Evolutionary conservation across 2,329 filamentous ascomycete genomes (phyloP).

Genomic region (Microsporum canis): DNA sequence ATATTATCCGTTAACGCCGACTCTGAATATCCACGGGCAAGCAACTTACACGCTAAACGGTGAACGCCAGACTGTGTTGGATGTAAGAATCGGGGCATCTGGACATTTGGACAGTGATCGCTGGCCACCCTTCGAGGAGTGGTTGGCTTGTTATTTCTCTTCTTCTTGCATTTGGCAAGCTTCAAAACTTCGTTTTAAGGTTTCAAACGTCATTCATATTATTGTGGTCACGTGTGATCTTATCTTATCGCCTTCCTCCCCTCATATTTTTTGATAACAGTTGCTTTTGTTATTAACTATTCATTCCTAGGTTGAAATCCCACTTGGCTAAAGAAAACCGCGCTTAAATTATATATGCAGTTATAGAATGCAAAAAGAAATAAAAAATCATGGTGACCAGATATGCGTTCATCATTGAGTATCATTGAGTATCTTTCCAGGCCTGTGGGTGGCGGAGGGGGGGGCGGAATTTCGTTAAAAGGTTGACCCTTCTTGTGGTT

Average conservation of each 20-base stretch:
- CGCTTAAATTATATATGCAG: conserved; percentile 1
- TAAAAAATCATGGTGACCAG: neutral
- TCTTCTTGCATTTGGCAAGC: neutral
- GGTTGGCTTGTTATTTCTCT: neutral
- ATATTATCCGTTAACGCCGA: neutral
- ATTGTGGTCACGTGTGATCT: neutral
- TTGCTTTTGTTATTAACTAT: neutral
- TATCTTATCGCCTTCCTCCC: neutral
- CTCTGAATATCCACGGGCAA: neutral
- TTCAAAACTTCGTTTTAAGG: neutral
- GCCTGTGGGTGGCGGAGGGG: neutral
- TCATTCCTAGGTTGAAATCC: neutral
- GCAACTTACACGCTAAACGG: conserved; percentile 34
- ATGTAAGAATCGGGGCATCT: conserved; percentile 29
- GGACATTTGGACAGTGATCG: conserved; percentile 4
- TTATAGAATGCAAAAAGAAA: neutral
- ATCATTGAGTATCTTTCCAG: neutral
- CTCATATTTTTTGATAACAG: neutral
- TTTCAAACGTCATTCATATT: neutral
- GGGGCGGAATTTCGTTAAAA: neutral
- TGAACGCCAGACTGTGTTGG: conserved; percentile 30
- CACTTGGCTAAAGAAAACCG: neutral
- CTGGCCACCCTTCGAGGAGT: neutral
- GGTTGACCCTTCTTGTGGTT: conserved; percentile 65
- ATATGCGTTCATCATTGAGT: neutral